Percentiles rank a stretch among this genome's conserved stretches.
Evolutionary conservation across 768 basidiomycete species (phyloP).

Genomic region (Trametes cingulata): DNA sequence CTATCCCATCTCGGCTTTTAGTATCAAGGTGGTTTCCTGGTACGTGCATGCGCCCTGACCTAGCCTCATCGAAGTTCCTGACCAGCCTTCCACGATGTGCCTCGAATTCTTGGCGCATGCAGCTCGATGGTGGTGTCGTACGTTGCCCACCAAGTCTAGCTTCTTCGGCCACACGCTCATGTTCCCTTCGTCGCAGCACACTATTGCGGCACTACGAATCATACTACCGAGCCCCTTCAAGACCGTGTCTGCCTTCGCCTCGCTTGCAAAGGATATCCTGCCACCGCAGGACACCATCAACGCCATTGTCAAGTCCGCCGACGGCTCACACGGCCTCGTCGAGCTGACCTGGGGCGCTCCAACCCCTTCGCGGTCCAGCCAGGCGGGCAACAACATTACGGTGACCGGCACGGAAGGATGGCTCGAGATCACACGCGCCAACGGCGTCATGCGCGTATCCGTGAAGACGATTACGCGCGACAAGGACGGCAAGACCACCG

Average conservation of each 20-base stretch:
- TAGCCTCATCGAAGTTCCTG: not conserved
- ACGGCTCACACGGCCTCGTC: slow-evolving; percentile 59
- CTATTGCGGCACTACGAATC: slow-evolving; percentile 59
- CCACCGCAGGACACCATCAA: slow-evolving; percentile 81
- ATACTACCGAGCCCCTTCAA: slow-evolving; percentile 55
- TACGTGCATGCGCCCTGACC: slow-evolving; percentile 41
- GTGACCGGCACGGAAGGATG: slow-evolving; percentile 68
- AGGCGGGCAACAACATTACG: slow-evolving; percentile 38
- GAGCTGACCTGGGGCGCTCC: slow-evolving; percentile 68
- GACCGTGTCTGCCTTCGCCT: slow-evolving; percentile 62
- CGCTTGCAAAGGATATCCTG: slow-evolving; percentile 70
- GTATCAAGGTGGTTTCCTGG: slow-evolving; percentile 84
- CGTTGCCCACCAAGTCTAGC: slow-evolving; percentile 29
- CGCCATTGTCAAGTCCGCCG: slow-evolving; percentile 45
- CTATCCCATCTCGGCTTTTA: slow-evolving; percentile 27
- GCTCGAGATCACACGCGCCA: slow-evolving; percentile 46
- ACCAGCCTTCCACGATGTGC: slow-evolving; percentile 6
- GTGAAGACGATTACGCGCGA: slow-evolving; percentile 34
- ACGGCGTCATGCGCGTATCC: slow-evolving; percentile 34
- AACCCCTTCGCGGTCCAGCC: slow-evolving; percentile 37
- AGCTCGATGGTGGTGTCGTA: slow-evolving; percentile 83
- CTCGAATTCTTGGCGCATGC: slow-evolving; percentile 19
- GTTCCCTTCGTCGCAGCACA: slow-evolving; percentile 48
- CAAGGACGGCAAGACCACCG: slow-evolving; percentile 45
- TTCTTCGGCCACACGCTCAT: not conserved